Evolutionary conservation across 2,329 filamentous ascomycete species (phyloP), one percentile per base, ranked within the genome.

Genomic region (Cladophialophora immunda): DNA sequence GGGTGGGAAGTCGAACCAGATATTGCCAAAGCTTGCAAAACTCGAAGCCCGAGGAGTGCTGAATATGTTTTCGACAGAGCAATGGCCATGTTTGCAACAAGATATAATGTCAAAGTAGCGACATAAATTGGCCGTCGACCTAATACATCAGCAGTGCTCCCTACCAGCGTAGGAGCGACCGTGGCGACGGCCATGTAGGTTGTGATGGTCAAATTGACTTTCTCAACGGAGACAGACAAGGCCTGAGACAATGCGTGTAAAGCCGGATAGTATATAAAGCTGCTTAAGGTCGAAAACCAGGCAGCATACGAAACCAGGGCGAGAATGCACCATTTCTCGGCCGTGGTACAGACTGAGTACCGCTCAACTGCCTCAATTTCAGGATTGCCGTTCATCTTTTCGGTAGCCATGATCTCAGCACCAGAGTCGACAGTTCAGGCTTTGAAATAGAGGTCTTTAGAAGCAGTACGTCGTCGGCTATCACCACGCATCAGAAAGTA

Each of bases 121-220:
- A 85, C 72, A 70, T 84, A 85, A 1, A 81, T 81, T 4, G 83
- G 83, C 60, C 84, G 77, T 63, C 84, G 76, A 15, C 84, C 84
- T 41, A 78, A 77, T 50, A 79, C 81, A 68, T 86, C 84, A 1
- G 83, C 78, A 41, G 85, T 79, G 38, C 81, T 81, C 0, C 81
- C 83, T 63, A 84, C 78, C 11, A 85, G 78, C 71, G 83, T 81
- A 17, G 84, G 84, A 0, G 82, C 80, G 15, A 87, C 74, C 81
- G 85, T 77, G 86, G 85, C 41, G 84, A 79, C 54, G 84, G 69
- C 27, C 80, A 81, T 30, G 52, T 67, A 67, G 3, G 76, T 74
- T 1, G 77, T 76, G 15, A 77, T 71, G 0, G 73, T 75, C 15
- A 77, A 65, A 50, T 76, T 70, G 19, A 71, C 57, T 11, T 64